Base-by-base conservation (phyloP, 1,284 basidiomycete genomes). In the Cystobasidium slooffiae region DNA sequence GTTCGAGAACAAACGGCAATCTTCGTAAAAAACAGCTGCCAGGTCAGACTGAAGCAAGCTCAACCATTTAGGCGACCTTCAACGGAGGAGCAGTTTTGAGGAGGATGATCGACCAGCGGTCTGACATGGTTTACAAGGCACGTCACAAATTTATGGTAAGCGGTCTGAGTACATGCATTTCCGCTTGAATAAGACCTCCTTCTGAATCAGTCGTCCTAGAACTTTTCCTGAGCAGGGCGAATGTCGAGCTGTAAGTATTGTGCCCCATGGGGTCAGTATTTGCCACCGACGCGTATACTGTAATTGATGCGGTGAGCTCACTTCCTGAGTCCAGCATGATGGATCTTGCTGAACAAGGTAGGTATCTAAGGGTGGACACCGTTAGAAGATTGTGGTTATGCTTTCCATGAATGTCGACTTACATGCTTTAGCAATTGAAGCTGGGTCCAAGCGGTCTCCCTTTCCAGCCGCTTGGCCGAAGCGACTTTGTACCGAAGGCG, bases 141-240 rank as follows among this genome's bases (percentile, higher is more conserved):
- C 31, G 31, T 31, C 31, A 31, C 31, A 31, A 31, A 31, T 31
- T 31, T 31, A 31, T 31, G 31, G 31, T 51, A 20, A 14, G 47
- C 47, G 20, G 47, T 51, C 47, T 16, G 20, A 51, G 14, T 51
- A 51, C 16, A 51, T 16, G 47, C 47, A 51, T 16, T 14, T 51
- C 47, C 47, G 47, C 14, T 51, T 20, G 6, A 3, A 24, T 3
- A 10, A 1, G 6, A 39, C 12, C 3, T 44, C 58, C 2, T 14
- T 61, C 3, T 61, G 31, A 16, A 22, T 61, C 58, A 55, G 24
- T 12, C 12, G 5, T 14, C 18, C 64, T 51, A 75, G 68, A 75
- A 75, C 63, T 67, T 75, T 44, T 75, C 74, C 37, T 41, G n/a
- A 12, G 62, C 9, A 7, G 74, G 74, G 18, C 74, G 74, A 7